Evolutionary conservation across 148 eudicot genomes (phyloP), one percentile per base, ranked within the genome.

Genomic region (Nyssa sinensis): DNA sequence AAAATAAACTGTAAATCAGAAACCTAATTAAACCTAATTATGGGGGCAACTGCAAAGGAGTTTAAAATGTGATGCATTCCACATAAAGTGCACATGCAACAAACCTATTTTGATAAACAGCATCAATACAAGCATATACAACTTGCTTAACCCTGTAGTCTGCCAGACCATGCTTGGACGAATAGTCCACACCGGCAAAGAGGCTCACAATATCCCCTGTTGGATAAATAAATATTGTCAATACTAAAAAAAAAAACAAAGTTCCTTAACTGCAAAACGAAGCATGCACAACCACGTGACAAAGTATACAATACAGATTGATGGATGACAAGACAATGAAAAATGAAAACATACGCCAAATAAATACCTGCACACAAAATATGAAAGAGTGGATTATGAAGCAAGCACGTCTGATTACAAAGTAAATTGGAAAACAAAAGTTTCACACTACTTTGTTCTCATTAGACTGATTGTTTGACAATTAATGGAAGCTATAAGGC

Each of bases 61-160:
- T 39, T 39, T 39, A 2, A 39, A 39, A 39, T 39, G 44, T 49
- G 21, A 19, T 49, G 14, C 44, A 69, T 27, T 39, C 33, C 19
- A 31, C 47, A 41, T 4, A 27, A 59, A 39, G 17, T 51, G 27
- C 21, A 58, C 23, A 25, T 30, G 58, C 49, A 77, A 78, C 82
- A 44, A 21, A 95, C 98, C 98, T 95, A 64, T 92, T 87, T 35
- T 86, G 85, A 81, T 95, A 74, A 81, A 95, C 84, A 75, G 96
- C 96, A 73, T 76, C 86, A 63, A 92, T 79, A 80, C 97, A 95
- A 64, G 91, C 89, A 78, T 82, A 82, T 44, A 83, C 74, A 27
- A 95, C 79, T 75, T 79, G 80, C 91, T 90, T 95, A 77, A 90
- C 86, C 86, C 98, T 84, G 86, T 85, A 85, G 51, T 83, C 86